Base-by-base conservation (phyloP, 1,284 basidiomycete genomes). In the Apiotrichum brassicae region DNA sequence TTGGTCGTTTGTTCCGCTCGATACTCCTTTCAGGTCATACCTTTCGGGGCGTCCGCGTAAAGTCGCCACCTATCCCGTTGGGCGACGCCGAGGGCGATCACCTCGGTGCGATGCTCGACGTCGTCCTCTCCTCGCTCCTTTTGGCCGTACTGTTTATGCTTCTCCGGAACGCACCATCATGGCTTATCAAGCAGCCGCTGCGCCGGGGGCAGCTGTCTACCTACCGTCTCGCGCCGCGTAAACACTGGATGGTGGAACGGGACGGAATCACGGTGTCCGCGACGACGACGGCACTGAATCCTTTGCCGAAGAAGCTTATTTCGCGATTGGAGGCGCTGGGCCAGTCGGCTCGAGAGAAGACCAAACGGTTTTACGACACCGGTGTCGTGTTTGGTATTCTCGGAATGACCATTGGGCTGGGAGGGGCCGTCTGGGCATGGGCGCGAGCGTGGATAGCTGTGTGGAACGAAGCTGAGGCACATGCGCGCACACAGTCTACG, bases 371-470 rank as follows among this genome's bases (percentile, higher is more conserved):
- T 24, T 65, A 65, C 50, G 60, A 63, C 24, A 26, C 53, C 3
- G 62, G 62, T 22, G 50, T 53, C 18, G 25, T 42, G 4, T 43
- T 36, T 9, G 50, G 50, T 4, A 30, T 45, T 4, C 12, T 25
- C 4, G 44, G 64, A 3, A 23, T 49, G 14, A 44, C 34, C 0
- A 40, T 49, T 12, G 59, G 57, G 2, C 36, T 55, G 23, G 16
- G 46, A 2, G 62, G 61, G 0, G 55, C 54, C 3, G n/a, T 62
- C 13, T 63, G 64, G 61, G 61, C 61, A 2, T 37, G 52, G 38
- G 32, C 41, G 45, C 43, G 47, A 9, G 61, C 61, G 1, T 66
- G 64, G 64, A 32, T 30, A n/a, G 58, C 56, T 1, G 64, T 66
- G 3, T 66, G 64, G 64, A 34, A 41, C 14, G 55, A 66, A 38